Evolutionary conservation across 345 rosid species (phyloP).

Genomic region (Populus alba): DNA sequence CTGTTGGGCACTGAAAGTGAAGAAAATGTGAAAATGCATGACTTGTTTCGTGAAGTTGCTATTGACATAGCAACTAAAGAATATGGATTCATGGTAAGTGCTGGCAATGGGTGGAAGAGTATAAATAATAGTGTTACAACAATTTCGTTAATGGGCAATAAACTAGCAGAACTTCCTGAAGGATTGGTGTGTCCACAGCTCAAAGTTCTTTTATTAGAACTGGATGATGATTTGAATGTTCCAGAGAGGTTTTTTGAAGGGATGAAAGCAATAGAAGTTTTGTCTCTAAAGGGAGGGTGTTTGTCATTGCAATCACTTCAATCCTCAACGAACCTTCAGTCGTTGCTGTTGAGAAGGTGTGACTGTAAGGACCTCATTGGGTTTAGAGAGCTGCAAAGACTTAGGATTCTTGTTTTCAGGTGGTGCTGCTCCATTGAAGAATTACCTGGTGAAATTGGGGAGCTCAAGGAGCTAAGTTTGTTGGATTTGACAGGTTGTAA

Average conservation of each 20-base stretch:
- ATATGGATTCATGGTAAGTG: no score
- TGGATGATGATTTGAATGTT: neutral
- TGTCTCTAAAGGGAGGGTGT: neutral
- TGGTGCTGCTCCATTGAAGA: neutral
- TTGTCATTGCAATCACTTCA: neutral
- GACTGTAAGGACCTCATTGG: neutral
- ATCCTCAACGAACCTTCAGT: neutral
- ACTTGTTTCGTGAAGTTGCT: constrained; percentile 16
- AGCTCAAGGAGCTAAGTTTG: neutral
- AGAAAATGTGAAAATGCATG: constrained; percentile 10
- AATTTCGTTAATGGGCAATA: constrained; percentile 2
- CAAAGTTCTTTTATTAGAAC: neutral
- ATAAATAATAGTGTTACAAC: neutral
- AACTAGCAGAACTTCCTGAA: neutral
- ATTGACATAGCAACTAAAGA: neutral
- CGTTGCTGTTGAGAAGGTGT: neutral
- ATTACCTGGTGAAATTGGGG: neutral
- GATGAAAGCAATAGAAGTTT: neutral
- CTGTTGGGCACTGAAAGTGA: neutral
- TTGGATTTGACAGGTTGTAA: no score
- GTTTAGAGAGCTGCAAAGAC: neutral
- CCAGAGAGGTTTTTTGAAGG: neutral
- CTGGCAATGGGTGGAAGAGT: neutral
- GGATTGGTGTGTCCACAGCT: neutral
- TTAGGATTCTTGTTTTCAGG: neutral